Base-by-base conservation (phyloP, 2,329 filamentous ascomycete genomes). In the Colletotrichum viniferum region DNA sequence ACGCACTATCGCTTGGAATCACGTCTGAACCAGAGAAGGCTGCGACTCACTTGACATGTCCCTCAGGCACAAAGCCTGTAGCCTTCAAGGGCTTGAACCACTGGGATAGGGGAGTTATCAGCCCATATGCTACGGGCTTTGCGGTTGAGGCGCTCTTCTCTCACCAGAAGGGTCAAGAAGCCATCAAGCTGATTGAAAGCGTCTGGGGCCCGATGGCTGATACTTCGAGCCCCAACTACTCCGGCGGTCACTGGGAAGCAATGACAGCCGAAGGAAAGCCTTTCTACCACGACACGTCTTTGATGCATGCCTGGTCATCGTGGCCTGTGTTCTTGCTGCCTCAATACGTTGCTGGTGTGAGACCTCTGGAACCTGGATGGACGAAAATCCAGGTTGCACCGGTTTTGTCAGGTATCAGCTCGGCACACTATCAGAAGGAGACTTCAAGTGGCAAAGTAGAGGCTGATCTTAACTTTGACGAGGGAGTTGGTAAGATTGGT, bases 251-350 rank as follows among this genome's bases (percentile, higher is more conserved):
- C 21, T 76, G 69, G 69, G 69, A 75, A 28, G 69, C 69, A 14
- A 75, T 75, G 73, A 75, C 69, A 7, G 26, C 60, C 3, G 63
- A 73, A 4, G 69, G 69, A 9, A 9, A 38, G 26, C 73, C 73
- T 7, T 72, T 69, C 6, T 52, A 61, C 3, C 73, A 73, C 26
- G 73, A 75, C 5, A 71, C 70, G 9, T 72, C 63, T 13, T 9
- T 75, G 26, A 67, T 71, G 58, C 69, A 75, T 34, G 73, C 69
- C 7, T 75, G 73, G 73, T 72, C 73, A 13, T 68, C 69, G 1
- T 75, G 73, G 73, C 73, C 73, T n/a, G 73, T 73, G 9, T 68
- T 68, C 32, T 60, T 75, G 14, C 56, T 75, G 6, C 73, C 73
- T 4, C 73, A 71, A 26, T 75, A 75, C 30, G 55, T 75, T 5